phyloP scores from a whole-genome alignment of 2,329 filamentous ascomycete genomes.

The Pestalotiopsis sp. region DNA sequence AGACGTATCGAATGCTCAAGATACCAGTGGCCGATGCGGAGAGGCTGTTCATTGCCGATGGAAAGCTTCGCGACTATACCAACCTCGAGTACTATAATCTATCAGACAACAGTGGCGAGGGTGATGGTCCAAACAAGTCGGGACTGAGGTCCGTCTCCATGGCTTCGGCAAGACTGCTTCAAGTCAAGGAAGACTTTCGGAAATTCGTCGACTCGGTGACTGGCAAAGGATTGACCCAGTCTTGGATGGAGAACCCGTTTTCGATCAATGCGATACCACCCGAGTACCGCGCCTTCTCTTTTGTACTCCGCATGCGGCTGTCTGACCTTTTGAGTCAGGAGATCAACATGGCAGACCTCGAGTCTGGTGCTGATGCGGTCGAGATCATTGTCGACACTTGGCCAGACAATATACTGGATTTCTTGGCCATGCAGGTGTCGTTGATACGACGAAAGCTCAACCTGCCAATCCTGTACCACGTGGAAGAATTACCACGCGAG shows the following conservation, averaged over 20 bases:
- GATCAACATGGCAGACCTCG: slow-evolving; percentile 54
- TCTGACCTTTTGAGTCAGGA: slow-evolving; percentile 57
- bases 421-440: slow-evolving; percentile 59
- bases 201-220: slow-evolving; percentile 61
- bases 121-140: slow-evolving; percentile 30
- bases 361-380: slow-evolving; percentile 62
- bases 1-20: slow-evolving; percentile 62
- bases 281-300: slow-evolving; percentile 61
- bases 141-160: slow-evolving; percentile 45
- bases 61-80: slow-evolving; percentile 63
- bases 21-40: slow-evolving; percentile 49
- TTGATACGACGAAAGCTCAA: slow-evolving; percentile 58
- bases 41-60: slow-evolving; percentile 57
- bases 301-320: slow-evolving; percentile 64
- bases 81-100: slow-evolving; percentile 77
- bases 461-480: slow-evolving; percentile 59
- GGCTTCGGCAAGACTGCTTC: slow-evolving; percentile 60
- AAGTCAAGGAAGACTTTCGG: slow-evolving; percentile 63
- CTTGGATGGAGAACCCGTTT: slow-evolving; percentile 62
- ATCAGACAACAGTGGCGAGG: slow-evolving; percentile 46
- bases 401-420: slow-evolving; percentile 49
- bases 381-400: slow-evolving; percentile 64
- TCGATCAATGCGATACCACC: slow-evolving; percentile 61
- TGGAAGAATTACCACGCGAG: slow-evolving; percentile 53
- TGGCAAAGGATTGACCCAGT: slow-evolving; percentile 52